Percentiles rank a stretch among this genome's conserved stretches.
These are phyloP conservation scores for Murraya koenigii DNA, from an alignment of 345 rosid species.

Conservation along the genomic window DNA sequence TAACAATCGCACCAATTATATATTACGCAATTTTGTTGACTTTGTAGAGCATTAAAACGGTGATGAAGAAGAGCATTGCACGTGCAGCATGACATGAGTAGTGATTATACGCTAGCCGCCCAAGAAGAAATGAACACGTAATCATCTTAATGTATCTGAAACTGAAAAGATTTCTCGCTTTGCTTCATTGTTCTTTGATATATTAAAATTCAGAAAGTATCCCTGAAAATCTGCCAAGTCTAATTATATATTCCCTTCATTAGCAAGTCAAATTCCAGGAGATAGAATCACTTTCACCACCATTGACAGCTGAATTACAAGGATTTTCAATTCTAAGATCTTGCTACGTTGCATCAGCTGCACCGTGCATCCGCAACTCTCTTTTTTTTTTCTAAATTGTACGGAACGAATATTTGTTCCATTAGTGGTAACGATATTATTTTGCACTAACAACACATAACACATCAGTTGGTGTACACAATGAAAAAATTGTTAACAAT, in stretches of 20 bases:
- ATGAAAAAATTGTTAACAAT: too few species aligned
- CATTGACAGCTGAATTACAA: background rate
- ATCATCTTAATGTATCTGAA: constrained; percentile 18
- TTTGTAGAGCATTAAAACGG: background rate
- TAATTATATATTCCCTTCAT: constrained; percentile 5
- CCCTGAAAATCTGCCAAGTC: constrained; percentile 60
- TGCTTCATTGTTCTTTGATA: background rate
- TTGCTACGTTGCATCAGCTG: too few species aligned
- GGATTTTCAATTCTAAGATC: too few species aligned
- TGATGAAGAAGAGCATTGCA: constrained; percentile 17
- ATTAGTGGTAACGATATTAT: too few species aligned
- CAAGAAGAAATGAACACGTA: constrained; percentile 1
- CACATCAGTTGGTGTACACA: too few species aligned
- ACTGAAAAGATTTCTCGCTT: background rate
- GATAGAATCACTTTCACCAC: constrained; percentile 16
- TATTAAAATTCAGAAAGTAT: constrained; percentile 25
- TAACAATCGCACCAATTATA: constrained; percentile 15
- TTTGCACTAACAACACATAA: too few species aligned
- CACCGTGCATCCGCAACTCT: too few species aligned
- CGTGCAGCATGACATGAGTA: constrained; percentile 19
- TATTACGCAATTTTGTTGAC: constrained; percentile 2
- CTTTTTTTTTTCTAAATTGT: background rate
- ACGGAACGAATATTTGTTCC: too few species aligned
- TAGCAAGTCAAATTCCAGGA: constrained; percentile 15
- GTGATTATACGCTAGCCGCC: constrained; percentile 9